A percentile compares a stretch with the other conserved stretches of the same genome.
These are phyloP conservation scores for Puccinia novopanici DNA, from an alignment of 1,284 basidiomycete species.

Conservation along the genomic window DNA sequence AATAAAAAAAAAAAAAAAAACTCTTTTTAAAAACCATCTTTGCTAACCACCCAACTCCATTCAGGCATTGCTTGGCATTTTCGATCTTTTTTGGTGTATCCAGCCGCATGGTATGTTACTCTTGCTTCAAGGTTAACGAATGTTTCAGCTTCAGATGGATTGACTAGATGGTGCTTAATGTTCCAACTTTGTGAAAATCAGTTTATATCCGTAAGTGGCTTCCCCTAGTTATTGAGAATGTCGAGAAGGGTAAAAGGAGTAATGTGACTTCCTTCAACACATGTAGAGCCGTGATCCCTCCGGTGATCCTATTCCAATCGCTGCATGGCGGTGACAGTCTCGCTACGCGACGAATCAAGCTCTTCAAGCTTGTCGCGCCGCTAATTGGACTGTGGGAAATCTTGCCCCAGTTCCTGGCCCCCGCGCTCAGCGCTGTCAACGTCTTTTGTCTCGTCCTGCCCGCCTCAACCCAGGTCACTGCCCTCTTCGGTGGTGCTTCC, in stretches of 20 bases:
- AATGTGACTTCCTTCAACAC: neutral
- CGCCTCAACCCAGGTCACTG: constrained; percentile 33
- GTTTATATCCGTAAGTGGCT: constrained; percentile 35
- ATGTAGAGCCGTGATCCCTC: constrained; percentile 45
- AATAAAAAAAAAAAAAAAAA: no score
- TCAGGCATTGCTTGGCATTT: constrained; percentile 50
- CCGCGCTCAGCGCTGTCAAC: constrained; percentile 49
- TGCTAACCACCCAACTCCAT: neutral
- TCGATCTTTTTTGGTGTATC: constrained; percentile 39
- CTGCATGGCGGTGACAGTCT: constrained; percentile 45
- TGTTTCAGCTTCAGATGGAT: neutral
- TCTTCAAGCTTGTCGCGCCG: constrained; percentile 45
- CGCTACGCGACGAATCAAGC: constrained; percentile 35
- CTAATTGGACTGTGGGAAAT: constrained; percentile 50
- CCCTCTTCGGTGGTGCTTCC: constrained; percentile 46
- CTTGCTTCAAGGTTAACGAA: neutral
- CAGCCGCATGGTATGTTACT: constrained; percentile 38
- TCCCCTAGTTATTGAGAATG: neutral
- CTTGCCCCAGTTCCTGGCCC: constrained; percentile 50
- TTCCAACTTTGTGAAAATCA: neutral
- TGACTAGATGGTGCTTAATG: neutral
- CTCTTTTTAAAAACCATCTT: neutral
- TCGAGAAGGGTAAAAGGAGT: neutral
- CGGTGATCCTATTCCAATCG: constrained; percentile 51
- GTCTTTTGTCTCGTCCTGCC: constrained; percentile 47